Evolutionary conservation across 176 grass and related monocot genomes (phyloP).

Genomic region (Avena eriantha): DNA sequence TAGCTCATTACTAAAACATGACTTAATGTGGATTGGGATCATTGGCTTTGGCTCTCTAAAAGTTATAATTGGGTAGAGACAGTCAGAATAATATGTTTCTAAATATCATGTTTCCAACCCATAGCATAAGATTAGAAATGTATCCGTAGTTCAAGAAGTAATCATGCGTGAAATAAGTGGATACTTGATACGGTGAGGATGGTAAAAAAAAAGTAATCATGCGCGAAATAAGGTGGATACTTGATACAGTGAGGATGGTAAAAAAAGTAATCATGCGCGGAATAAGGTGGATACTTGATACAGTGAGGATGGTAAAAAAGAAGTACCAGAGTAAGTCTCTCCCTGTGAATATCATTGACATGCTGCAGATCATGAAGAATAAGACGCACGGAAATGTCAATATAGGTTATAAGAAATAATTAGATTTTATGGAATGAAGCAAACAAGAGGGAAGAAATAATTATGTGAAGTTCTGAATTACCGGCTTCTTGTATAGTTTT

Average conservation of each 20-base stretch:
- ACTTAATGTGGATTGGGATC: background rate
- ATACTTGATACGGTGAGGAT: background rate
- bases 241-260: conserved; percentile 1
- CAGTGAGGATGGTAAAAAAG: background rate
- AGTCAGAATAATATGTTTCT: conserved; percentile 1
- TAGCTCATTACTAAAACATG: conserved; percentile 4
- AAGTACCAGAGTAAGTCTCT: conserved; percentile 86
- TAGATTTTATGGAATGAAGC: conserved; percentile 11
- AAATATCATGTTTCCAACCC: conserved; percentile 18
- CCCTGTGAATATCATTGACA: conserved; percentile 95
- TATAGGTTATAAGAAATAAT: background rate
- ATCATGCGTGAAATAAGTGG: background rate
- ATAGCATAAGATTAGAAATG: conserved; percentile 1
- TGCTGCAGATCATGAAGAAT: conserved; percentile 61
- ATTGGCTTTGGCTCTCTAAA: background rate
- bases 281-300: background rate
- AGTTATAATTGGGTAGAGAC: background rate
- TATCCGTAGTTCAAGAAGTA: background rate
- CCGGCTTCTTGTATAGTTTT: conserved; percentile 94
- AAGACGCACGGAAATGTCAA: conserved; percentile 32
- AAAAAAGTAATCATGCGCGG: background rate
- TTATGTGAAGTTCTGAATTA: conserved; percentile 45
- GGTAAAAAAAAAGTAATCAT: conserved; percentile 10
- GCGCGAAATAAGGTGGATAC: background rate
- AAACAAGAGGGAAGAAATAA: conserved; percentile 27